phyloP scores from a whole-genome alignment of 345 rosid genomes.

The Gossypium stocksii region DNA sequence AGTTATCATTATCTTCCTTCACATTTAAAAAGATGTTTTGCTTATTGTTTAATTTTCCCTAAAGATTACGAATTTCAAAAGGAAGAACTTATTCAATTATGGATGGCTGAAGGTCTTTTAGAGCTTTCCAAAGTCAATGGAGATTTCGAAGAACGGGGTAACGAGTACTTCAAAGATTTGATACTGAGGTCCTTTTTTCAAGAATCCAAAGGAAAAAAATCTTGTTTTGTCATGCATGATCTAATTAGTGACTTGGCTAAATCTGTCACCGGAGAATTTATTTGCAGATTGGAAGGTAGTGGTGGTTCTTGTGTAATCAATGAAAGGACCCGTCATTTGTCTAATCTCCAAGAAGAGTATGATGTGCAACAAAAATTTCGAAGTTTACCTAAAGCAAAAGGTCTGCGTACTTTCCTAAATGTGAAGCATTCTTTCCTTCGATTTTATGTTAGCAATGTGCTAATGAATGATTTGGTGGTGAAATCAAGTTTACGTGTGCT shows the following conservation, averaged over 20 bases:
- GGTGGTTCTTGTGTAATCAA: neutral
- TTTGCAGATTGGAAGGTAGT: neutral
- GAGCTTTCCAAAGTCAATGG: no score
- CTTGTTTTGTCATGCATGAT: constrained; percentile 15
- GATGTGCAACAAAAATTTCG: neutral
- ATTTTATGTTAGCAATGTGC: neutral
- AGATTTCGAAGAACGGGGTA: neutral
- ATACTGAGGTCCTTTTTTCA: constrained; percentile 9
- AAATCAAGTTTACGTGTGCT: neutral
- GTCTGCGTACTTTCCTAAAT: constrained; percentile 11
- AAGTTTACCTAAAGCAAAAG: neutral
- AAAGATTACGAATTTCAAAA: constrained; percentile 13
- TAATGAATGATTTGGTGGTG: neutral
- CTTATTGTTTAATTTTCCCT: constrained; percentile 25
- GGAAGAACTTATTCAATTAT: constrained; percentile 14
- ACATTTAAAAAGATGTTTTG: constrained; percentile 22
- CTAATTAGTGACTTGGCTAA: constrained; percentile 9
- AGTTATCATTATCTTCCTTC: constrained; percentile 28
- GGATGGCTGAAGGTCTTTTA: constrained; percentile 25
- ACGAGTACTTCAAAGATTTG: neutral
- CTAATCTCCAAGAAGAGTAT: neutral
- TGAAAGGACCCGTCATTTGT: constrained; percentile 10
- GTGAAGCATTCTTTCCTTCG: neutral
- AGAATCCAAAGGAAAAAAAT: neutral
- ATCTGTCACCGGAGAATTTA: neutral